A percentile compares a stretch with the other conserved stretches of the same genome.
Evolutionary conservation across 305 asterid species (phyloP).

Genomic region (Plantago lanceolata): DNA sequence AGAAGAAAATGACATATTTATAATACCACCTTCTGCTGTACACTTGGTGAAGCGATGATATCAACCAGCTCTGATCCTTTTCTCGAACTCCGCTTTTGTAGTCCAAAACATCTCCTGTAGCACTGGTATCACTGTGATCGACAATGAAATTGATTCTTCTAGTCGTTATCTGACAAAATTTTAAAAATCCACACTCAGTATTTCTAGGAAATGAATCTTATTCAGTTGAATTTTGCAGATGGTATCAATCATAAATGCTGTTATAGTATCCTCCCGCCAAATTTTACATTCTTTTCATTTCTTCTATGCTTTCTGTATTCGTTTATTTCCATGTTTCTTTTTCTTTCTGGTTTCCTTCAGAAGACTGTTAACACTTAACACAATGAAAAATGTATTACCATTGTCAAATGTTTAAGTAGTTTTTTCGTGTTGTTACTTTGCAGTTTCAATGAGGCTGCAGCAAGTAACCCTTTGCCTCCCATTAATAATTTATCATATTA

Average conservation of each 20-base stretch:
- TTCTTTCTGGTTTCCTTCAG: not conserved
- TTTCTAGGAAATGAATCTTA: constrained; percentile 17
- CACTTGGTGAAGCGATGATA: constrained; percentile 93
- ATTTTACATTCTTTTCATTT: constrained; percentile 7
- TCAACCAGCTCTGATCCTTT: constrained; percentile 89
- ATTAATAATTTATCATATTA: too few relatives aligned
- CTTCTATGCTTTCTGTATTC: constrained; percentile 5
- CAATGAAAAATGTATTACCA: constrained; percentile 3
- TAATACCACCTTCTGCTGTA: constrained; percentile 89
- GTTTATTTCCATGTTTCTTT: too few relatives aligned
- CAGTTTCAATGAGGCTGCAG: too few relatives aligned
- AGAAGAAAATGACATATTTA: constrained; percentile 22
- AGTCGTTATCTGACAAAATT: constrained; percentile 78
- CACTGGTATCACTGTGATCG: constrained; percentile 57
- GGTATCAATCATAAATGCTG: constrained; percentile 14
- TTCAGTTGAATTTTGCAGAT: constrained; percentile 23
- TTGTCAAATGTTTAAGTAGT: constrained; percentile 3
- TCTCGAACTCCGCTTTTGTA: constrained; percentile 58
- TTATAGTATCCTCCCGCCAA: constrained; percentile 8
- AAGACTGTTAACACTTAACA: too few relatives aligned
- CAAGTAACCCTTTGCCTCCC: too few relatives aligned
- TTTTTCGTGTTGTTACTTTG: too few relatives aligned
- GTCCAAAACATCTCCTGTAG: constrained; percentile 45
- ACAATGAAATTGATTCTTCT: constrained; percentile 86
- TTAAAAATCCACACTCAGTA: constrained; percentile 23